Evolutionary conservation across 2,329 filamentous ascomycete species (phyloP).

Genomic region (Sclerotinia subarctica): DNA sequence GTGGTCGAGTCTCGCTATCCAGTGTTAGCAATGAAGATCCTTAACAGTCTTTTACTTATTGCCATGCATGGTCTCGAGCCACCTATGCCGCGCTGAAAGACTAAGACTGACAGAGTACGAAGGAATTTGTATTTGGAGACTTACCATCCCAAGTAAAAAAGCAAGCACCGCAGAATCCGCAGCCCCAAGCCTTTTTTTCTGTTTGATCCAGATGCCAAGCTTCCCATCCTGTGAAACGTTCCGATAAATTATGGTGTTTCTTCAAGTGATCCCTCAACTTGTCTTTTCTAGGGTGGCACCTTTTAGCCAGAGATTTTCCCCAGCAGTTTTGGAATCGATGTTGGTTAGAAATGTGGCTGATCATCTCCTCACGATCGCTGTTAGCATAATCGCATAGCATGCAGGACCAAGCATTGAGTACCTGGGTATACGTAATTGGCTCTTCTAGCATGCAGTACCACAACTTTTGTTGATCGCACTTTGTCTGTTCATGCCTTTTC

Average conservation of each 20-base stretch:
- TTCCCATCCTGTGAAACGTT: slow-evolving; percentile 25
- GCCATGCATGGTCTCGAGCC: not conserved
- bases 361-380: slow-evolving; percentile 22
- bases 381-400: slow-evolving; percentile 24
- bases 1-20: slow-evolving; percentile 27
- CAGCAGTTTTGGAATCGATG: slow-evolving; percentile 28
- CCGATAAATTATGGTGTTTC: slow-evolving; percentile 26
- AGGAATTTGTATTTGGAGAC: slow-evolving; percentile 6
- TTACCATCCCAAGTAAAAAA: slow-evolving; percentile 30
- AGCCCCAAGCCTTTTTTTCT: slow-evolving; percentile 31
- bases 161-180: slow-evolving; percentile 30
- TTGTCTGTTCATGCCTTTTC: slow-evolving; percentile 30
- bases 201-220: slow-evolving; percentile 25
- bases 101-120: not conserved
- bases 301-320: slow-evolving; percentile 16
- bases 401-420: slow-evolving; percentile 24
- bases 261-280: slow-evolving; percentile 31
- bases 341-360: slow-evolving; percentile 22
- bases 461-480: slow-evolving; percentile 28
- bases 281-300: slow-evolving; percentile 28
- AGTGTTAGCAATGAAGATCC: not conserved
- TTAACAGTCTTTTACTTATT: not conserved
- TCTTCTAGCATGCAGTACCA: slow-evolving; percentile 30
- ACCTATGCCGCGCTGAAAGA: not conserved
- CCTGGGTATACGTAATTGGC: slow-evolving; percentile 7